Evolutionary conservation across 192 early-diverging fungal genomes (phyloP), one percentile per base, ranked within the genome.

Genomic region (Mortierella alpina): DNA sequence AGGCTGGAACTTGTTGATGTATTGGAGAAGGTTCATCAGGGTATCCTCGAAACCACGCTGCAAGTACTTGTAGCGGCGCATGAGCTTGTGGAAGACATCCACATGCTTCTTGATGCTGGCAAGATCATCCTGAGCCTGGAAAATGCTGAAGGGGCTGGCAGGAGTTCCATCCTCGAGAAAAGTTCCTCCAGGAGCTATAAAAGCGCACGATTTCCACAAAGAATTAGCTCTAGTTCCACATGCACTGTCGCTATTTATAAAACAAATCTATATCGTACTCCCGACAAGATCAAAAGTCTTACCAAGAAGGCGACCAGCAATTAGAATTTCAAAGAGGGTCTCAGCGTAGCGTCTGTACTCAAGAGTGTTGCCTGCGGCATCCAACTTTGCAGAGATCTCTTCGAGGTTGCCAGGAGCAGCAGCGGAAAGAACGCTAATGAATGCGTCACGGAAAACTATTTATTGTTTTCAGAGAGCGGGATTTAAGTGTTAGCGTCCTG

Each of bases 331-430:
- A 86, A 97, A 98, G 66, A 98, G 89, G 46, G 93, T 86, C 76
- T 98, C 97, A 64, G 91, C 93, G 93, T 98, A 98, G 75, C 95
- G 93, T 84, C 95, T 95, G 87, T 95, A 96, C 80, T 97, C 96
- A 73, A 97, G 91, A 72, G 91, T 95, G 74, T 94, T 93, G 50
- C 92, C 95, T 61, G 91, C 90, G 18, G 79, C 77, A 86, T 98
- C 97, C 72, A 98, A 89, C 40, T 91, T 85, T 73, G 74, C 63
- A 31, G 91, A 89, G 82, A 95, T 90, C 67, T 91, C 89, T 46
- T 94, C 90, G 80, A 95, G 88, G 73, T 94, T 88, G 59, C 84
- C 88, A 53, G 85, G 83, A 52, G 84, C 68, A 45, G 85, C 86
- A 42, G 75, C 72, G 40, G 68, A 64, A 64, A 90, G 69, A 59